Evolutionary conservation across 106 monocot genomes (phyloP).

Genomic region (Platanthera guangdongensis): DNA sequence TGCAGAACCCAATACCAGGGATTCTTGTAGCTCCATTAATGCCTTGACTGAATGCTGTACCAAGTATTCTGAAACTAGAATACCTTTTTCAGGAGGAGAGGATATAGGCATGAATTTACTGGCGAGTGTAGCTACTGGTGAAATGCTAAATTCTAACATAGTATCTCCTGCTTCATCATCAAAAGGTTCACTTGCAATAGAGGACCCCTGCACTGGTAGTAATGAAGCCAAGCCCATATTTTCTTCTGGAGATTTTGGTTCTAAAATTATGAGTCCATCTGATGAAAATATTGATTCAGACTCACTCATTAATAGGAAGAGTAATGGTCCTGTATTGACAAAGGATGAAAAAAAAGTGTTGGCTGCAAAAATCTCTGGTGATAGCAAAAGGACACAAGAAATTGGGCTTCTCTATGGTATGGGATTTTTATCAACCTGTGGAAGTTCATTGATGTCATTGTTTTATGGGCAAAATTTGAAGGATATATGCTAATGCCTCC

Average conservation of each 20-base stretch:
- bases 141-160: slow-evolving; percentile 37
- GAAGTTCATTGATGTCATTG: neutral
- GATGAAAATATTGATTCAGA: neutral
- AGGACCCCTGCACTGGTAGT: neutral
- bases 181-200: neutral
- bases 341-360: neutral
- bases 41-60: slow-evolving; percentile 51
- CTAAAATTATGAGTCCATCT: neutral
- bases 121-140: slow-evolving; percentile 62
- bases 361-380: neutral
- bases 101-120: slow-evolving; percentile 61
- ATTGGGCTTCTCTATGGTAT: neutral
- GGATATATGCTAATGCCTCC: neutral
- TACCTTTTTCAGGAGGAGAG: slow-evolving; percentile 31
- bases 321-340: neutral
- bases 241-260: neutral
- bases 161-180: slow-evolving; percentile 3
- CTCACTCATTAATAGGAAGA: neutral
- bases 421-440: neutral
- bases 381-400: slow-evolving; percentile 6
- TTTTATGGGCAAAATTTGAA: neutral
- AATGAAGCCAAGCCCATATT: neutral
- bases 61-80: slow-evolving; percentile 28
- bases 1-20: slow-evolving; percentile 13
- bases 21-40: slow-evolving; percentile 34